Conservation (phyloP, 2,329 filamentous ascomycete genomes). For the Incumbomyces delicatus region DNA sequence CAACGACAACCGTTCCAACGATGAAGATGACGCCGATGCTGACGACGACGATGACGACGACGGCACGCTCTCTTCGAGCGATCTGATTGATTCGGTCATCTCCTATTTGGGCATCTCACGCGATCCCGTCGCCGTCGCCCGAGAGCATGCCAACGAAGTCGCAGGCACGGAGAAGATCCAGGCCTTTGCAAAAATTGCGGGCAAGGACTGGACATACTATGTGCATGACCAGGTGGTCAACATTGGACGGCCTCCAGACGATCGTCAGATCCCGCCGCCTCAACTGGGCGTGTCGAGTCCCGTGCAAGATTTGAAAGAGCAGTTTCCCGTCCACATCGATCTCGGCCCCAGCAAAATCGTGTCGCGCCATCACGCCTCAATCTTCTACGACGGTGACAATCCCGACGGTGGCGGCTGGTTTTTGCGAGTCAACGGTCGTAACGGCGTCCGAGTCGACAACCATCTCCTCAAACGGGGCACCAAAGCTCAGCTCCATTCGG, state of each 20-base stretch:
- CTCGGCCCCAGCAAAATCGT: conserved; percentile 75
- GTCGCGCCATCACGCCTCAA: conserved; percentile 65
- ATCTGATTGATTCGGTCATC: conserved; percentile 39
- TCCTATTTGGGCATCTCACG: conserved; percentile 35
- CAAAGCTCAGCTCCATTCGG: conserved; percentile 62
- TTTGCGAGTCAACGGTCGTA: conserved; percentile 78
- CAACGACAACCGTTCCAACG: too few relatives aligned
- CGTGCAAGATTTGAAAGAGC: conserved; percentile 34
- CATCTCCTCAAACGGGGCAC: conserved; percentile 55
- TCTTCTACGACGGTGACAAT: conserved; percentile 61
- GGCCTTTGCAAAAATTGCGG: conserved; percentile 43
- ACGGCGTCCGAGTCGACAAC: conserved; percentile 79
- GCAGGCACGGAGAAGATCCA: conserved; percentile 35
- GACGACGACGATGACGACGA: conserved; percentile 34
- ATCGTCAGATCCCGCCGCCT: conserved; percentile 21
- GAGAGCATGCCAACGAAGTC: conserved; percentile 37
- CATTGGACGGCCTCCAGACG: conserved; percentile 41
- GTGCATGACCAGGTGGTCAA: conserved; percentile 40
- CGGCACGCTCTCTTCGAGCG: conserved; percentile 33
- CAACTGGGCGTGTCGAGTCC: conserved; percentile 32
- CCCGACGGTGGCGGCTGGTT: conserved; percentile 57
- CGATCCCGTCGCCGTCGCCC: conserved; percentile 35
- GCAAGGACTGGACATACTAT: conserved; percentile 44
- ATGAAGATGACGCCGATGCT: conserved; percentile 20
- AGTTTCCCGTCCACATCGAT: conserved; percentile 63